Evolutionary conservation across 805 yeast species (phyloP).

Genomic region (Sugiyamaella boreocaroliniensis): DNA sequence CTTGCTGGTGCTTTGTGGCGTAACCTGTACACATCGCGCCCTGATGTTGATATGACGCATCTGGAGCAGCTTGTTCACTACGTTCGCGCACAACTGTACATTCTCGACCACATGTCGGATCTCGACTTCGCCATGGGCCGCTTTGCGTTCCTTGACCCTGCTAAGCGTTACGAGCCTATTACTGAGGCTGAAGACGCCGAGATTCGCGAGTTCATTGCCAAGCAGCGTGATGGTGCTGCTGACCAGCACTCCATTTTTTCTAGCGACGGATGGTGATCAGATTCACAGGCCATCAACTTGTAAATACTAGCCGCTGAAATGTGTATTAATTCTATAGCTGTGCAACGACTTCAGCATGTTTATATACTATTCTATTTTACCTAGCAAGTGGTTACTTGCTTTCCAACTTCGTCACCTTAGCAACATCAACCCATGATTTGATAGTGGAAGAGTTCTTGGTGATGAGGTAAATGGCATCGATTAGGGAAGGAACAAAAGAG

Average conservation of each 20-base stretch:
- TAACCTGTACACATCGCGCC: conserved; percentile 81
- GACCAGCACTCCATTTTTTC: conserved; percentile 9
- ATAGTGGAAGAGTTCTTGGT: not conserved
- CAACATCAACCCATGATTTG: too few relatives aligned
- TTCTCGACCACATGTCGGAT: conserved; percentile 77
- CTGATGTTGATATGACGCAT: conserved; percentile 71
- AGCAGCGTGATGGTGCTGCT: not conserved
- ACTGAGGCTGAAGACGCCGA: conserved; percentile 31
- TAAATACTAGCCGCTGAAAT: not conserved
- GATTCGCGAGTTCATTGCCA: conserved; percentile 5
- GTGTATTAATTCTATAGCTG: not conserved
- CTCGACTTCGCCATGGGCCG: conserved; percentile 90
- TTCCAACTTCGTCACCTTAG: too few relatives aligned
- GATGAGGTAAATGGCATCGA: conserved; percentile 37
- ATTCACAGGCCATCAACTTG: not conserved
- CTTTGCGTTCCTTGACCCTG: conserved; percentile 77
- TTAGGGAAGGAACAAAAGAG: conserved; percentile 40
- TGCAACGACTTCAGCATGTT: not conserved
- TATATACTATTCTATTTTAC: too few relatives aligned
- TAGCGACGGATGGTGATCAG: conserved; percentile 13
- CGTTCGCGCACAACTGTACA: conserved; percentile 82
- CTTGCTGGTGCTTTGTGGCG: conserved; percentile 48
- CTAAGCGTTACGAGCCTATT: conserved; percentile 66
- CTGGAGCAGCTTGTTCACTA: conserved; percentile 87
- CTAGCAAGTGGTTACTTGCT: too few relatives aligned